Base-by-base conservation (phyloP, 225 moss, liverwort and hornwort genomes). In the Pseudoscleropodium purum region DNA sequence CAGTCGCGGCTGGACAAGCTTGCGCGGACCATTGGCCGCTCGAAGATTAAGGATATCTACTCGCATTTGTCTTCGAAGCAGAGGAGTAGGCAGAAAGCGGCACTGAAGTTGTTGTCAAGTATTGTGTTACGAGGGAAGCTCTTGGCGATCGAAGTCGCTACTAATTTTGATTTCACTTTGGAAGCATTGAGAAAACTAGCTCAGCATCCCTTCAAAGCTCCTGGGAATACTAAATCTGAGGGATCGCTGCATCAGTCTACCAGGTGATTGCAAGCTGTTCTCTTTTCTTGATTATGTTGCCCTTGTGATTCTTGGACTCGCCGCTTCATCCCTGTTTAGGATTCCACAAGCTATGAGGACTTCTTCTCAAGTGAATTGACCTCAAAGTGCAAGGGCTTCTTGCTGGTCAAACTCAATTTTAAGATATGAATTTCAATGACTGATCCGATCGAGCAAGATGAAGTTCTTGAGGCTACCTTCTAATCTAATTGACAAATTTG, bases 1-100 rank as follows among this genome's bases (percentile, higher is more conserved):
- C 97, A 96, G 75, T 90, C 93, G 72, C 94, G 97, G 61, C 86
- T 99, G 82, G 99, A 99, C 84, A 99, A 97, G 88, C 84, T 99
- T 78, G 99, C 97, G 67, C 92, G 97, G 78, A 91, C 93, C 37
- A 93, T 99, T 61, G 90, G 89, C 33, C 95, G 97, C 39, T 93
- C 87, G 12, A 94, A 94, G 74, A 92, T 97, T 73, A 99, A 95
- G 79, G 99, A 96, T 57, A 77, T 99, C 5, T 99, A 99, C 87
- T 97, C 97, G 61, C 99, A 99, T 89, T 91, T 99, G 83, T 97
- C 96, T 78, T 97, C 99, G 51, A 95, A 88, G 82, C 95, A 97
- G 87, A 93, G 91, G 81, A 96, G 97, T 84, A 90, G 97, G 85
- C 99, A 97, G 68, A 97, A 97, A 90, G 94, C 94, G 52, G 99